A percentile compares a stretch with the other conserved stretches of the same genome.
phyloP scores from a whole-genome alignment of 441 rosid species.

The Erodium texanum region DNA sequence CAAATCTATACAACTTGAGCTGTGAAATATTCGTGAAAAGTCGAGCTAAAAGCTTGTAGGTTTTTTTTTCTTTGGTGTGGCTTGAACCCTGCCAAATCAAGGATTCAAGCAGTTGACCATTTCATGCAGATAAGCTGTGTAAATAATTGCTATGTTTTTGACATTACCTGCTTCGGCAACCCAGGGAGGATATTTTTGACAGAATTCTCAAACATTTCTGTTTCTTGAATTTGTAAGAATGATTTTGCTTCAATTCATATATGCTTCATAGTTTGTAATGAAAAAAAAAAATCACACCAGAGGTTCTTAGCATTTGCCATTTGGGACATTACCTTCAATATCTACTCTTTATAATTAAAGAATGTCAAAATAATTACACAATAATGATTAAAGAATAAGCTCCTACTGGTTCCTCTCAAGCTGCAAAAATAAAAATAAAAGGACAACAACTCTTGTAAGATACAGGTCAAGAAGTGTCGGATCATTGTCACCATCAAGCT shows the following conservation, averaged over 20 bases:
- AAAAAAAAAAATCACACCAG: too few relatives aligned
- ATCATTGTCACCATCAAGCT: background rate
- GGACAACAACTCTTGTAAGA: too few relatives aligned
- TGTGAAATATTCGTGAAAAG: background rate
- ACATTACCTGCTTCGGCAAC: background rate
- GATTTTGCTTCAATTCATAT: constrained; percentile 7
- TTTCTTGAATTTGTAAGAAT: constrained; percentile 11
- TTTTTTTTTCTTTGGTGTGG: constrained; percentile 4
- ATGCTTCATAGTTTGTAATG: too few relatives aligned
- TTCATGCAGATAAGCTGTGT: background rate
- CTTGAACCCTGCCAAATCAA: background rate
- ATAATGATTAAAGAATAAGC: constrained; percentile 1
- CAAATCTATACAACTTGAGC: background rate
- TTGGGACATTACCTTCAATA: background rate
- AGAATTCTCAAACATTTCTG: constrained; percentile 10
- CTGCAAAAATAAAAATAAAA: too few relatives aligned
- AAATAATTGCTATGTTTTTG: constrained; percentile 11
- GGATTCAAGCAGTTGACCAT: too few relatives aligned
- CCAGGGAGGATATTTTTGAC: constrained; percentile 6
- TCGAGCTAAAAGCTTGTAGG: constrained; percentile 2
- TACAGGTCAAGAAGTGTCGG: too few relatives aligned
- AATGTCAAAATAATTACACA: constrained; percentile 6
- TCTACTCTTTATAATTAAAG: background rate
- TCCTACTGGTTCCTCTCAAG: too few relatives aligned
- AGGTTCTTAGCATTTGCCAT: too few relatives aligned